Evolutionary conservation across 2,329 filamentous ascomycete genomes (phyloP).

Genomic region (Botrytis byssoidea): DNA sequence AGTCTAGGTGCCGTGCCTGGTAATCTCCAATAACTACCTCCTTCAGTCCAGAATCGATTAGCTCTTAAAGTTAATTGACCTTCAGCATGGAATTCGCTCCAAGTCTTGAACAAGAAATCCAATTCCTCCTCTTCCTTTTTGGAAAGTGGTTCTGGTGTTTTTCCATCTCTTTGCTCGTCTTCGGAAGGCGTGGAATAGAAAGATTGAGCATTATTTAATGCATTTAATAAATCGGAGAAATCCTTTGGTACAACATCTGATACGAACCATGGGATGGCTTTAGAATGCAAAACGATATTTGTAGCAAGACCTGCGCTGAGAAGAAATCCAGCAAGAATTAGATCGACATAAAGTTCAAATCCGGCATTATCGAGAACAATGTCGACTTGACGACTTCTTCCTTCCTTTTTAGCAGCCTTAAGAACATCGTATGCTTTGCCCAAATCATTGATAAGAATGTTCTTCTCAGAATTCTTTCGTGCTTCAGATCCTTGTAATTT

Average conservation of each 20-base stretch:
- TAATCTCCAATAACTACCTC: constrained; percentile 84
- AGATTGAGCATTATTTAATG: constrained; percentile 69
- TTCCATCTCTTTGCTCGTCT: constrained; percentile 58
- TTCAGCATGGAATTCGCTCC: constrained; percentile 76
- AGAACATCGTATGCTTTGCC: constrained; percentile 68
- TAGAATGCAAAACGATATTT: constrained; percentile 83
- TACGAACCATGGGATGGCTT: constrained; percentile 97
- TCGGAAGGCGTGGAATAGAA: constrained; percentile 79
- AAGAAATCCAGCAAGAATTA: constrained; percentile 88
- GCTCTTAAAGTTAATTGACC: constrained; percentile 80
- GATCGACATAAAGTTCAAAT: constrained; percentile 94
- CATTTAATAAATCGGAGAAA: constrained; percentile 77
- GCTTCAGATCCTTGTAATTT: constrained; percentile 89
- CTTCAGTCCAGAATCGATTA: constrained; percentile 88
- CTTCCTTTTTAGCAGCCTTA: constrained; percentile 60
- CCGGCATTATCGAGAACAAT: constrained; percentile 97
- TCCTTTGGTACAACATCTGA: constrained; percentile 89
- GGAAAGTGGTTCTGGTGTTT: constrained; percentile 59
- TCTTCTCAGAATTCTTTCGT: constrained; percentile 82
- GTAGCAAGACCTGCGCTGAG: constrained; percentile 83
- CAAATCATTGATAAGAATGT: constrained; percentile 88
- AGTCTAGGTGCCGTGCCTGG: constrained; percentile 67
- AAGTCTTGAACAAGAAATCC: constrained; percentile 76
- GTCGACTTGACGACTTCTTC: constrained; percentile 76
- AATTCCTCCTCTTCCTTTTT: constrained; percentile 67